Base-by-base conservation (phyloP, 192 early-diverging fungal genomes). In the Diversispora eburnea region DNA sequence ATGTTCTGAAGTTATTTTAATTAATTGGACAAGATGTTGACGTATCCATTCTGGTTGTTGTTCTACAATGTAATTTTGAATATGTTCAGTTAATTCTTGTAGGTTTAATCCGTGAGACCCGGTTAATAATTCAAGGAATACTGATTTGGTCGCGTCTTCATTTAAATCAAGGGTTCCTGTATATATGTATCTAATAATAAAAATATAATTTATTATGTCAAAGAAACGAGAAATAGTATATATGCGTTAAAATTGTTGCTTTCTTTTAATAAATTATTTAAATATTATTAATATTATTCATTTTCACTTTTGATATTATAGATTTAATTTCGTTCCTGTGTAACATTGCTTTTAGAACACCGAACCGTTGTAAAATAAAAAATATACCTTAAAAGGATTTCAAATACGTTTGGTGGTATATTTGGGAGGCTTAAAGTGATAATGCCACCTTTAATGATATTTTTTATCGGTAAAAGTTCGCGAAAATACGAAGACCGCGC, bases 31-130 rank as follows among this genome's bases (percentile, higher is more conserved):
- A 4, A 70, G 39, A 57, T 70, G 42, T 55, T 54, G 15, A 17
- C 20, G 68, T n/a, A 70, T 43, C 68, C 68, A 70, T n/a, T 41
- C 25, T n/a, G 17, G 17, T 70, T 70, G 39, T 43, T 70, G 19
- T 20, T 17, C 20, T 25, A 70, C n/a, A 47, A 70, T 19, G 20
- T 70, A 57, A 22, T 70, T 39, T 19, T 56, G 5, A 1, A 70
- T 19, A 22, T 70, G 6, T 42, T 70, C 68, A 12, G 48, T 57
- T 43, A 70, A 57, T 22, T 70, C 68, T 4, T 8, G 17, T 7
- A 70, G n/a, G 8, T 41, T n/a, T 45, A 70, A 42, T 56, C 57
- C 68, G 57, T 70, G n/a, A 3, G 52, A 20, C 19, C 52, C 68
- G 19, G 13, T 9, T 13, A 70, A 47, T 20, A 70, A 25, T 42